Percentiles rank a stretch among this genome's conserved stretches.
Conservation (phyloP, 2,329 filamentous ascomycete species). For the Zymoseptoria tritici region DNA sequence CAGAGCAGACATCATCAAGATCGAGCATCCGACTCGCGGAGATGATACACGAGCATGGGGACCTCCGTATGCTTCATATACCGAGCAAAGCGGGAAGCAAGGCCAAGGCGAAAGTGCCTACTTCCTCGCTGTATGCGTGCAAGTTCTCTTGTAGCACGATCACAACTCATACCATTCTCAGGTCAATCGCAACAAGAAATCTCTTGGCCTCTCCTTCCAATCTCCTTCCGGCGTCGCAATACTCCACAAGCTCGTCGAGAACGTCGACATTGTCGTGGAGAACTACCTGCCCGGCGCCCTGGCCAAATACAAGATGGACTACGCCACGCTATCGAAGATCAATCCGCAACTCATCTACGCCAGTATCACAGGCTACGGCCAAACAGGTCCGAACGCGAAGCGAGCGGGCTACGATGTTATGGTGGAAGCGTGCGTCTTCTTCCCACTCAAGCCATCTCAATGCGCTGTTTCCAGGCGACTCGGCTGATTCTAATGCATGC, state of each 20-base stretch:
- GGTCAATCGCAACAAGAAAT: constrained; percentile 98
- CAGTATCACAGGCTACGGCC: constrained; percentile 93
- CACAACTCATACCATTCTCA: constrained; percentile 30
- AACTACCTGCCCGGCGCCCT: constrained; percentile 90
- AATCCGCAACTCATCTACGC: constrained; percentile 88
- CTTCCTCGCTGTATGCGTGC: constrained; percentile 64
- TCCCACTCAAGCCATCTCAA: no score
- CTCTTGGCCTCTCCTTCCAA: constrained; percentile 83
- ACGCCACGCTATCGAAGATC: constrained; percentile 67
- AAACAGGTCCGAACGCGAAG: constrained; percentile 81
- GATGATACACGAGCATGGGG: constrained; percentile 97
- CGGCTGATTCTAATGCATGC: no score
- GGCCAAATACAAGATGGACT: constrained; percentile 88
- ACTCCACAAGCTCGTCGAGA: constrained; percentile 72
- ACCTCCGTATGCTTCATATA: constrained; percentile 81
- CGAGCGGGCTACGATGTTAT: constrained; percentile 97
- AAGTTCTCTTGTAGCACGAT: no score
- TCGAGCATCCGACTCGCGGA: constrained; percentile 84
- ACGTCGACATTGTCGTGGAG: constrained; percentile 89
- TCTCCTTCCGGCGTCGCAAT: constrained; percentile 76
- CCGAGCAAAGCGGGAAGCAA: constrained; percentile 37
- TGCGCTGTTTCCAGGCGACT: no score
- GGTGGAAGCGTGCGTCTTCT: constrained; percentile 65
- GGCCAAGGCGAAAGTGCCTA: constrained; percentile 91
- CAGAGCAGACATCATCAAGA: constrained; percentile 93